phyloP scores from a whole-genome alignment of 2,329 filamentous ascomycete species.

The Alternaria sp. region DNA sequence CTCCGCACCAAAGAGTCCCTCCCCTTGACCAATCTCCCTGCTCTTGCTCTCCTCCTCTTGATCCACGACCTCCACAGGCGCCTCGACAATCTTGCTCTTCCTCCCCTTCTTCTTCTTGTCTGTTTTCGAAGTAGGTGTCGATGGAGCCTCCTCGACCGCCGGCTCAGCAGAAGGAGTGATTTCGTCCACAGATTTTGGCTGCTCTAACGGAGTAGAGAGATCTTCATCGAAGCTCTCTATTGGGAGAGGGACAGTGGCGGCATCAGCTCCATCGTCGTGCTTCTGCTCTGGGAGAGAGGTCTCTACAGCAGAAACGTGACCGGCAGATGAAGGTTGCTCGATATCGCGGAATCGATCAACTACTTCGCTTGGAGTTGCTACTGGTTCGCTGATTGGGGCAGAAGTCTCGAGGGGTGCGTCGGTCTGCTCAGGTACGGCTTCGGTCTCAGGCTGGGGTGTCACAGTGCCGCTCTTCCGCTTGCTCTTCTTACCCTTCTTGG shows the following conservation, averaged over 20 bases:
- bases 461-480: slow-evolving; percentile 6
- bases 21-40: background rate
- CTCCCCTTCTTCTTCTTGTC: slow-evolving; percentile 34
- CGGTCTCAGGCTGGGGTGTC: slow-evolving; percentile 2
- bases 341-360: background rate
- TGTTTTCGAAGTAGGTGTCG: slow-evolving; percentile 16
- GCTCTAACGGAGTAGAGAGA: background rate
- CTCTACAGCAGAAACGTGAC: background rate
- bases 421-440: slow-evolving; percentile 1
- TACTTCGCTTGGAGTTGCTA: background rate
- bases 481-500: slow-evolving; percentile 13
- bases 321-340: background rate
- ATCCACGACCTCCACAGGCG: slow-evolving; percentile 3
- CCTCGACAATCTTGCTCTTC: slow-evolving; percentile 19
- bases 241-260: slow-evolving; percentile 6
- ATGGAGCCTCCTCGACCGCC: background rate
- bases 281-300: background rate
- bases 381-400: background rate
- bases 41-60: background rate
- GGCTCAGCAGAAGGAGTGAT: background rate
- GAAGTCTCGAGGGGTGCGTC: background rate
- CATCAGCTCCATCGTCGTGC: background rate
- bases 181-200: background rate
- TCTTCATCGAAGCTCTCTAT: slow-evolving; percentile 1
- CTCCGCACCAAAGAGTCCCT: background rate